A percentile compares a stretch with the other conserved stretches of the same genome.
Evolutionary conservation across 345 rosid genomes (phyloP).

Genomic region (Brassica juncea): DNA sequence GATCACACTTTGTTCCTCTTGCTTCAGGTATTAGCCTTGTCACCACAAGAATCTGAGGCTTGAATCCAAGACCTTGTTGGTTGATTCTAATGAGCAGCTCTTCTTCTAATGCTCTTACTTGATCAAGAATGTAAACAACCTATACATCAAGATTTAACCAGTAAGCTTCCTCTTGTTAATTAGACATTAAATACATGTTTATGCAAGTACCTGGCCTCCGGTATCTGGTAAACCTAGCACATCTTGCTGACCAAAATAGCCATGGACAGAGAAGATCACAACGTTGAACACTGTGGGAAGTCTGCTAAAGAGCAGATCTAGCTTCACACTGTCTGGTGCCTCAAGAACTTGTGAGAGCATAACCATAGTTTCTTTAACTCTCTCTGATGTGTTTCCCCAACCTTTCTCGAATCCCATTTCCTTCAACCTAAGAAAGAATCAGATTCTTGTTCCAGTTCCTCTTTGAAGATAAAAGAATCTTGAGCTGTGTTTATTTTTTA

Average conservation of each 20-base stretch:
- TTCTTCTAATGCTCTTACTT: slow-evolving; percentile 90
- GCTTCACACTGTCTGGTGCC: slow-evolving; percentile 77
- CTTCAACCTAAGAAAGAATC: slow-evolving; percentile 55
- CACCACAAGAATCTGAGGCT: slow-evolving; percentile 90
- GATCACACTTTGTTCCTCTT: slow-evolving; percentile 75
- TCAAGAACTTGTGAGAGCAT: slow-evolving; percentile 81
- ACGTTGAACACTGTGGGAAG: slow-evolving; percentile 78
- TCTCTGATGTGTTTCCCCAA: slow-evolving; percentile 78
- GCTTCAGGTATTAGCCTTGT: slow-evolving; percentile 84
- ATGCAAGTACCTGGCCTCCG: slow-evolving; percentile 74
- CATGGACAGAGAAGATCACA: slow-evolving; percentile 90
- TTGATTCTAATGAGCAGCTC: slow-evolving; percentile 67
- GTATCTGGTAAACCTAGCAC: slow-evolving; percentile 97
- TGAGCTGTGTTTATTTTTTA: slow-evolving; percentile 5
- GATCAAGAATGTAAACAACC: slow-evolving; percentile 99
- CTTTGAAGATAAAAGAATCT: neutral
- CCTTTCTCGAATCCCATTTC: slow-evolving; percentile 96
- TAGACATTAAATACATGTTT: neutral
- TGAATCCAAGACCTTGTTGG: slow-evolving; percentile 71
- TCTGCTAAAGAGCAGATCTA: slow-evolving; percentile 62
- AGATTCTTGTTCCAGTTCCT: neutral
- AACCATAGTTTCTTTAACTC: slow-evolving; percentile 68
- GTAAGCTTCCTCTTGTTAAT: neutral
- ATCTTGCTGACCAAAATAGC: slow-evolving; percentile 86
- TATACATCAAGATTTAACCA: slow-evolving; percentile 18